These are phyloP conservation scores for Kluyveromyces sp. DNA, from an alignment of 1,139 yeast species.

Conservation along the genomic window DNA sequence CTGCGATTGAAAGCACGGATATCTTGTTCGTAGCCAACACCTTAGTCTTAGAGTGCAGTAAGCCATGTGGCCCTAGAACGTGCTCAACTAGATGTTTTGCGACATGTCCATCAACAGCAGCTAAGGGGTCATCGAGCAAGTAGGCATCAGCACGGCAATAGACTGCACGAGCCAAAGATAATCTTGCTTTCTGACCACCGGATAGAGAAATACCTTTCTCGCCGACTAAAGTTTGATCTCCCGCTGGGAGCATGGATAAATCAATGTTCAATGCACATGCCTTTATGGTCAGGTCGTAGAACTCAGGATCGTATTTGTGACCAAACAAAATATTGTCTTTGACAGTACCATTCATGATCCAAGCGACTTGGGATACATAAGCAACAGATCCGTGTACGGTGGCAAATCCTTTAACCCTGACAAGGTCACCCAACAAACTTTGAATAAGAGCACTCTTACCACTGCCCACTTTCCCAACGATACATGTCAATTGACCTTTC, in stretches of 20 bases:
- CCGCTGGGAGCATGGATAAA: slow-evolving; percentile 71
- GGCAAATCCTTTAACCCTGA: slow-evolving; percentile 71
- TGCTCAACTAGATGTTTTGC: slow-evolving; percentile 76
- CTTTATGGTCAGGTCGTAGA: slow-evolving; percentile 68
- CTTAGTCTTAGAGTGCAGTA: slow-evolving; percentile 68
- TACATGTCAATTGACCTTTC: slow-evolving; percentile 79
- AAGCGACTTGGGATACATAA: slow-evolving; percentile 87
- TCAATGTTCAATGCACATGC: slow-evolving; percentile 91
- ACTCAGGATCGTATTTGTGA: slow-evolving; percentile 70
- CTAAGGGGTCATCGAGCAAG: slow-evolving; percentile 83
- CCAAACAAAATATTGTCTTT: slow-evolving; percentile 89
- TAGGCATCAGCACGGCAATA: slow-evolving; percentile 91
- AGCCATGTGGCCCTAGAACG: slow-evolving; percentile 76
- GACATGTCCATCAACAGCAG: slow-evolving; percentile 94
- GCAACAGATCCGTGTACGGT: slow-evolving; percentile 74
- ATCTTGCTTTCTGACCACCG: slow-evolving; percentile 96
- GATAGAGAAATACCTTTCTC: slow-evolving; percentile 95
- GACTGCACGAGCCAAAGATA: slow-evolving; percentile 90
- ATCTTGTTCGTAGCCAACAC: slow-evolving; percentile 86
- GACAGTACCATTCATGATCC: slow-evolving; percentile 94
- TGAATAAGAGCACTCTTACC: slow-evolving; percentile 89
- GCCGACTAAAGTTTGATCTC: slow-evolving; percentile 88
- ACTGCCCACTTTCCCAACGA: slow-evolving; percentile 88
- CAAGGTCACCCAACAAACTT: slow-evolving; percentile 78
- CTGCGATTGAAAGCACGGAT: slow-evolving; percentile 74